A percentile compares a stretch with the other conserved stretches of the same genome.
Conservation (phyloP, 2,329 filamentous ascomycete species). For the Diaporthe helianthi region DNA sequence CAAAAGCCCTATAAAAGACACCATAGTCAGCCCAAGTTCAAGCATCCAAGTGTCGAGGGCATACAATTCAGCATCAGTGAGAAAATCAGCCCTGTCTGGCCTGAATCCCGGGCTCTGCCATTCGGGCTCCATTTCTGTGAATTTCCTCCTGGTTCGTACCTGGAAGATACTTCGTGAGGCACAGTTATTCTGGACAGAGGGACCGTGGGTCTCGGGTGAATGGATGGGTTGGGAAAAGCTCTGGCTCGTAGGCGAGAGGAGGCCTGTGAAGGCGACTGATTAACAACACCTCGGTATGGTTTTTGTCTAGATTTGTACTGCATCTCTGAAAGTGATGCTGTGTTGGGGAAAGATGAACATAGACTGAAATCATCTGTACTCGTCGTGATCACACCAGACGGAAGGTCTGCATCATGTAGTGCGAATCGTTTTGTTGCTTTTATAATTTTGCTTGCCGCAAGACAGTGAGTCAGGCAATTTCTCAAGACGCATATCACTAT, state of each 20-base stretch:
- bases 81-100: not conserved
- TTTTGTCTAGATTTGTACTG: not conserved
- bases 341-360: too few species aligned
- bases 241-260: not conserved
- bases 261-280: not conserved
- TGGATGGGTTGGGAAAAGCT: not conserved
- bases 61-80: conserved; percentile 24
- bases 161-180: too few species aligned
- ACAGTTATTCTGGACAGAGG: not conserved
- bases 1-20: not conserved
- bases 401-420: too few species aligned
- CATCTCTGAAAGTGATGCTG: not conserved
- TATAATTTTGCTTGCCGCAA: not conserved
- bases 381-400: not conserved
- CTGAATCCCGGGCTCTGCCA: not conserved
- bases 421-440: not conserved
- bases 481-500: not conserved
- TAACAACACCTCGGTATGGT: not conserved
- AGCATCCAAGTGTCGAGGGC: not conserved
- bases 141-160: too few species aligned
- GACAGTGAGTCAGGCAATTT: not conserved
- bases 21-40: not conserved
- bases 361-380: not conserved
- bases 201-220: not conserved
- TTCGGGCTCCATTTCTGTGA: not conserved